Conservation (phyloP, 2,329 filamentous ascomycete genomes). For the Talaromyces sp. region DNA sequence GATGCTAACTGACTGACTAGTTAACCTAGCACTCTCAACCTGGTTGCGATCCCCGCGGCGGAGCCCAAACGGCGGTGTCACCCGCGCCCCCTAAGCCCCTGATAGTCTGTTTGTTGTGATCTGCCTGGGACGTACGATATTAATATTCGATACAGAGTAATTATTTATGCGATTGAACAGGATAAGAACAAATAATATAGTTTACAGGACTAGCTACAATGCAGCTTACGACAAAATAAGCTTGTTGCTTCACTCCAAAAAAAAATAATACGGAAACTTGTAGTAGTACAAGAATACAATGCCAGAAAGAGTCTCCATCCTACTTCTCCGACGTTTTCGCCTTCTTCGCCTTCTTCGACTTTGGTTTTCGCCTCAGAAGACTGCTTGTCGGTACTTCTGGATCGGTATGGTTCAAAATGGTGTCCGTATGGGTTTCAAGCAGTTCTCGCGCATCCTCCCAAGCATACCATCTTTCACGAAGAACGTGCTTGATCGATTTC, state of each 20-base stretch:
- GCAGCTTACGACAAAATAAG: not conserved
- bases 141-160: not conserved
- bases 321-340: not conserved
- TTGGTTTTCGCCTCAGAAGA: not conserved
- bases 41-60: conserved; percentile 3
- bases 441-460: conserved; percentile 53
- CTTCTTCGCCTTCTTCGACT: too few relatives aligned
- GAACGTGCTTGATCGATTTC: conserved; percentile 73
- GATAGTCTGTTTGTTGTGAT: not conserved
- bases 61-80: conserved; percentile 9
- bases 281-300: not conserved
- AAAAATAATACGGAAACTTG: not conserved
- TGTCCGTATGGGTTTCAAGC: conserved; percentile 16
- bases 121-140: not conserved
- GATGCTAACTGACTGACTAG: not conserved
- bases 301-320: not conserved
- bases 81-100: conserved; percentile 1
- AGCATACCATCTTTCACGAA: conserved; percentile 84
- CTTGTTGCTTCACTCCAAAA: not conserved
- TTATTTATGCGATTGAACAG: not conserved
- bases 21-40: not conserved
- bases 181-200: not conserved
- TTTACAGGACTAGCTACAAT: not conserved
- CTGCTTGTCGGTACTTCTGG: not conserved
- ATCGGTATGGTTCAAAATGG: not conserved